Base-by-base conservation (phyloP, 2,329 filamentous ascomycete species). In the Lasiodiplodia hormozganensis region DNA sequence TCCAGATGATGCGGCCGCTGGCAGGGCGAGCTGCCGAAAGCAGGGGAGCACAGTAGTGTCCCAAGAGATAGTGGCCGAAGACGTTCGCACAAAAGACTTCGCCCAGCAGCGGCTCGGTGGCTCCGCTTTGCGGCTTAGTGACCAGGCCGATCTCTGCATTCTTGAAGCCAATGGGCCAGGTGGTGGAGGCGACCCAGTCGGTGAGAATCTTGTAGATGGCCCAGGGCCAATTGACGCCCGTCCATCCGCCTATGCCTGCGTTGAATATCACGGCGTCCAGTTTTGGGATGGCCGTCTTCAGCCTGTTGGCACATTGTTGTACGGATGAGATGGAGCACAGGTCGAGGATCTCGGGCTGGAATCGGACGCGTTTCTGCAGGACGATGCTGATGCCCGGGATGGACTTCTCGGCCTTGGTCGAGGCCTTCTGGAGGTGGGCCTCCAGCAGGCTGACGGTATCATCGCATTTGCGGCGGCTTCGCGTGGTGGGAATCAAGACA, bases 61-160 rank as follows among this genome's bases (percentile, higher is more conserved):
- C 88, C 28, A 99, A 88, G 75, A 97, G 82, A 78, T 99, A 98
- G 82, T 99, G 96, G 0, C 96, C 96, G 76, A 99, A 98, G 36
- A 97, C 87, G 76, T 98, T 98, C 62, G 95, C 91, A 77, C 90
- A 91, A 78, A 98, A 99, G 21, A 97, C 89, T 72, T 93, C 86
- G 3, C 93, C 94, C 0, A 99, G 82, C 5, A 83, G 81, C 0
- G 90, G 89, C 69, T 89, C 87, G 8, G 28, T 12, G 18, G 38
- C 36, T 28, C 25, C 25, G 40, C 57, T 72, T 76, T 94, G 85
- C 10, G 82, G 79, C 70, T 82, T 81, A n/a, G 87, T 82, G 0
- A 86, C 69, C 69, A 84, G 81, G 28, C 90, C 90, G 2, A 84
- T 76, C 16, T 84, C 79, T 4, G 90, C 86, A 18, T 89, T 80